Base-by-base conservation (phyloP, 176 grass and related monocot genomes). In the Dactylis glomerata region DNA sequence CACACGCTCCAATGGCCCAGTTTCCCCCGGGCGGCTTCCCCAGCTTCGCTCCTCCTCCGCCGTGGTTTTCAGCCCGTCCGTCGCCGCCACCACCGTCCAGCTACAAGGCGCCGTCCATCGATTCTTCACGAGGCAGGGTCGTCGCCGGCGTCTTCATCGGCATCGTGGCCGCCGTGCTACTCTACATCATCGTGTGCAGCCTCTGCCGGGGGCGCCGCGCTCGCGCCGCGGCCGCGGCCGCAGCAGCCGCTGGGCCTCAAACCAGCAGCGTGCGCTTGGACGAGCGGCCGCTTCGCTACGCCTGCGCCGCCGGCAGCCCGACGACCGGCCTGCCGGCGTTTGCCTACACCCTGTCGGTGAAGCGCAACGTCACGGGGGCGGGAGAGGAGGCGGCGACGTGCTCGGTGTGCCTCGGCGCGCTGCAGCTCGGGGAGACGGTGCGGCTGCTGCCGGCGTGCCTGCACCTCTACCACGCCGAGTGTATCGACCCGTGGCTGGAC, bases 401-500 rank as follows among this genome's bases (percentile, higher is more conserved):
- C 49, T 83, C 89, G 10, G 76, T 91, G 17, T 91, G 89, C 81
- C 85, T 91, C 58, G 84, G 37, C 8, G 75, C 38, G 22, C 15
- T 91, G 58, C 59, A 79, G 67, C 5, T 11, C 17, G 85, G 84
- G 22, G 89, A 91, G 28, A 73, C 4, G 81, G 81, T 87, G 55
- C 80, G 89, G 36, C 68, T 80, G 84, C 80, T 90, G 33, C 89
- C 89, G 16, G 74, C 14, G 80, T 91, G 89, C 68, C 57, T 77
- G 62, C 89, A 91, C 75, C 64, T 86, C 14, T 91, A 79, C 68
- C 89, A 91, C 40, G 76, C 75, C 1, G 76, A 87, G 38, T 87
- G 89, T 76, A 84, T 91, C 32, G 81, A 87, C 49, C 77, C 67
- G 9, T 84, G 89, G 89, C 80, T 91, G 8, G 38, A 67, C 22